These are phyloP conservation scores for Umbelopsis sp. DNA, from an alignment of 192 early-diverging fungal species.

Conservation along the genomic window DNA sequence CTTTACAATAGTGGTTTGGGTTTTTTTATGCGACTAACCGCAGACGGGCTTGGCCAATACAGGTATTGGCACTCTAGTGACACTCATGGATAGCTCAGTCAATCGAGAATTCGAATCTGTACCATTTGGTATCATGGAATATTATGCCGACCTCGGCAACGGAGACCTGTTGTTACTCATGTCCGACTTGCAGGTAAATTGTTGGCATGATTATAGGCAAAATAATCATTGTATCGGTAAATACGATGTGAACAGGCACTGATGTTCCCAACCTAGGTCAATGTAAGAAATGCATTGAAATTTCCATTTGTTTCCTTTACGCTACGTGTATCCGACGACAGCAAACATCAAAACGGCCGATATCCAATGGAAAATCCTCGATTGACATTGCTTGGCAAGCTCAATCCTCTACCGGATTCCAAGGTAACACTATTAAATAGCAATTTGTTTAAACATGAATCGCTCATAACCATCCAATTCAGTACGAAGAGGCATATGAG, in stretches of 20 bases:
- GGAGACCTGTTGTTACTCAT: conserved; percentile 5
- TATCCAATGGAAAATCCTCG: conserved; percentile 12
- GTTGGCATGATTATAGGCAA: neutral
- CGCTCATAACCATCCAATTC: neutral
- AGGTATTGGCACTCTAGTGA: conserved; percentile 1
- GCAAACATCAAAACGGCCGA: conserved; percentile 13
- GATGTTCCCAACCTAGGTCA: neutral
- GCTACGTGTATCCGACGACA: neutral
- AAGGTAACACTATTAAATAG: neutral
- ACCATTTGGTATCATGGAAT: conserved; percentile 15
- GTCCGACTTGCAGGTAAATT: conserved; percentile 8
- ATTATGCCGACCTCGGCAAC: neutral
- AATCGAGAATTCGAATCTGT: neutral
- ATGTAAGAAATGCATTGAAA: conserved; percentile 10
- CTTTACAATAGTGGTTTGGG: neutral
- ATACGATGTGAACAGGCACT: too few species aligned
- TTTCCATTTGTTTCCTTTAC: conserved; percentile 12
- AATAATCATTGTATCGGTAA: neutral
- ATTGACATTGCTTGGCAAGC: neutral
- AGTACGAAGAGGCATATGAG: conserved; percentile 1
- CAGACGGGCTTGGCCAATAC: neutral
- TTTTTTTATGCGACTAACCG: neutral
- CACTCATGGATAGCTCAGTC: neutral
- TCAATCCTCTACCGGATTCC: neutral
- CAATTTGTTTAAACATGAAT: too few species aligned